These are phyloP conservation scores for Trypanosoma vivax DNA, from an alignment of 208 protist genomes.

Conservation along the genomic window DNA sequence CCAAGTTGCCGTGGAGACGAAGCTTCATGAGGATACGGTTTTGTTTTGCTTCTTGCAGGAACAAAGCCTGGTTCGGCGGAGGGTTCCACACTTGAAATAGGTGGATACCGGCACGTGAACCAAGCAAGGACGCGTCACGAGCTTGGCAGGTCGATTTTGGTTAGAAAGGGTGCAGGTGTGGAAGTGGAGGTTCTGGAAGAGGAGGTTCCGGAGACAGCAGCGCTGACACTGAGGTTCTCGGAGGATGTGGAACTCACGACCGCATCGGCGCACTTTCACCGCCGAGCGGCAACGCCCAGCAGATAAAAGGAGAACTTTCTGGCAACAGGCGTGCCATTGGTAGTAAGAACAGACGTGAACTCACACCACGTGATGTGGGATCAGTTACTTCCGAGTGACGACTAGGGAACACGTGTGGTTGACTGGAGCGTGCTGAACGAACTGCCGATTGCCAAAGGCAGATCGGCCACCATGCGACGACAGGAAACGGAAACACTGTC, in stretches of 20 bases:
- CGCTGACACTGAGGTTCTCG: background rate
- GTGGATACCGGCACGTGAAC: conserved; percentile 12
- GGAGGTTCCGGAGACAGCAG: background rate
- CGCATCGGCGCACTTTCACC: background rate
- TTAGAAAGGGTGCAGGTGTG: conserved; percentile 1
- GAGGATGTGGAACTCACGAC: background rate
- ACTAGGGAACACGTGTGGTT: background rate
- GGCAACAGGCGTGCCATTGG: background rate
- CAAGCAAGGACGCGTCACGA: conserved; percentile 2
- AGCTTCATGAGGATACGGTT: conserved; percentile 1
- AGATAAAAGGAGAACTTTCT: background rate
- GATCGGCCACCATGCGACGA: background rate
- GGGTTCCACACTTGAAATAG: conserved; percentile 1
- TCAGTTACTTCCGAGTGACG: background rate
- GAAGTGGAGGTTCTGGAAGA: background rate
- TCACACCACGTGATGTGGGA: background rate
- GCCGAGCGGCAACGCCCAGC: background rate
- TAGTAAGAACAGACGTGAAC: conserved; percentile 2
- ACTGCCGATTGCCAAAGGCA: background rate
- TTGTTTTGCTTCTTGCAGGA: conserved; percentile 3
- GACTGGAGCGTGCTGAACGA: conserved; percentile 5
- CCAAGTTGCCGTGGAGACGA: background rate
- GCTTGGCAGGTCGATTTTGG: conserved; percentile 6
- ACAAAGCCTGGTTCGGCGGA: background rate
- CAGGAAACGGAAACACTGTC: background rate